A percentile compares a stretch with the other conserved stretches of the same genome.
phyloP scores from a whole-genome alignment of 129 eudicot genomes.

The Pulicaria dysenterica region DNA sequence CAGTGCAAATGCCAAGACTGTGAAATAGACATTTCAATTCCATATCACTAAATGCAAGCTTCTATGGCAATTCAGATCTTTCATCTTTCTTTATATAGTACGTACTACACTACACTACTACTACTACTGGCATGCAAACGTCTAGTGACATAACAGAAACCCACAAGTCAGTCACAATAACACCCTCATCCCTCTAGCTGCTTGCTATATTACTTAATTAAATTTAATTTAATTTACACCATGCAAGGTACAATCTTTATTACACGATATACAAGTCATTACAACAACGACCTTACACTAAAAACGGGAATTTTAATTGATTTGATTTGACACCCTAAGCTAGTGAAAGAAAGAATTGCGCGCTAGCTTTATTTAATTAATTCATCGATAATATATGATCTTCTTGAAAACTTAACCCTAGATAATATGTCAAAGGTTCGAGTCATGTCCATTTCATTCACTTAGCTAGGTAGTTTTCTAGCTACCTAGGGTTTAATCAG shows the following conservation, averaged over 20 bases:
- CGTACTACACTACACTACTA: conserved; percentile 16
- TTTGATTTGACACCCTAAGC: conserved; percentile 15
- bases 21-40: conserved; percentile 49
- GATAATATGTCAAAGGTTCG: conserved; percentile 31
- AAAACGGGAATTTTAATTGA: conserved; percentile 3
- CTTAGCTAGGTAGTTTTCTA: neutral
- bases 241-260: conserved; percentile 39
- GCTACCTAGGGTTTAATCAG: conserved; percentile 17
- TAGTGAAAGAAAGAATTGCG: conserved; percentile 15
- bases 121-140: conserved; percentile 34
- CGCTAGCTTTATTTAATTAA: conserved; percentile 8
- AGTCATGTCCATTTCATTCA: conserved; percentile 27
- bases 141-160: conserved; percentile 51
- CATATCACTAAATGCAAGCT: conserved; percentile 40
- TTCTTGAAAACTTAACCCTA: conserved; percentile 32
- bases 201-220: too few species aligned
- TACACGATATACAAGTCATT: conserved; percentile 34
- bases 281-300: conserved; percentile 14
- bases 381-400: neutral
- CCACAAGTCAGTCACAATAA: conserved; percentile 26
- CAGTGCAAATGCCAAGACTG: conserved; percentile 41
- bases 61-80: conserved; percentile 50
- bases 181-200: too few species aligned
- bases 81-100: conserved; percentile 42
- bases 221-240: conserved; percentile 3